Evolutionary conservation across 2,329 filamentous ascomycete species (phyloP).

Genomic region (Microdochium paspali): DNA sequence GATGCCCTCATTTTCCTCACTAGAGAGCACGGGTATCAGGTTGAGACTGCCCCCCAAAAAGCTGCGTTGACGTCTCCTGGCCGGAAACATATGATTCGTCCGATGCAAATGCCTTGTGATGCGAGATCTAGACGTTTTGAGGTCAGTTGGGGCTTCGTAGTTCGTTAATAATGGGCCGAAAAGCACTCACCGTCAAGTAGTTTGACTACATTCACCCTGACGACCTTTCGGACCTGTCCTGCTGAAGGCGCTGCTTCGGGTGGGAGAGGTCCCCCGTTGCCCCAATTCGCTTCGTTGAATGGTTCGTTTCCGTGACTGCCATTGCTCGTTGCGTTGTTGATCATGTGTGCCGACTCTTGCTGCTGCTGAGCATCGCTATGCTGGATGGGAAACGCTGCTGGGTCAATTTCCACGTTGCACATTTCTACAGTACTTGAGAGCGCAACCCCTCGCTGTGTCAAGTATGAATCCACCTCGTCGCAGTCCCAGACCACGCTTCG

Average conservation of each 20-base stretch:
- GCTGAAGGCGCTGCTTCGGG: slow-evolving; percentile 1
- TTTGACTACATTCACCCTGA: slow-evolving; percentile 7
- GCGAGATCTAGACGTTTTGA: slow-evolving; percentile 13
- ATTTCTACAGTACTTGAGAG: slow-evolving; percentile 54
- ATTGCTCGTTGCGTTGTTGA: not conserved
- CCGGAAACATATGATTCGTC: slow-evolving; percentile 17
- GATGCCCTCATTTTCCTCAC: no score
- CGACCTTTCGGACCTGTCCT: slow-evolving; percentile 1
- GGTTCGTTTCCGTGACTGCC: not conserved
- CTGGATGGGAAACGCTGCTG: slow-evolving; percentile 23
- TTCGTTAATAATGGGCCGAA: not conserved
- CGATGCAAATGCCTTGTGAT: slow-evolving; percentile 13
- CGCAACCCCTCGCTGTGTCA: slow-evolving; percentile 52
- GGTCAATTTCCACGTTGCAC: slow-evolving; percentile 47
- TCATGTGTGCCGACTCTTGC: not conserved
- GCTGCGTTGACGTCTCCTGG: slow-evolving; percentile 16
- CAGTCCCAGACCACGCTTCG: slow-evolving; percentile 70
- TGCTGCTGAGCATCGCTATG: not conserved
- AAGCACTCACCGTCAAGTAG: slow-evolving; percentile 7
- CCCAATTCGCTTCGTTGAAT: not conserved
- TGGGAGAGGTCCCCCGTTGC: not conserved
- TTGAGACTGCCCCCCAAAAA: slow-evolving; percentile 16
- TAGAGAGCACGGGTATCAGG: slow-evolving; percentile 4
- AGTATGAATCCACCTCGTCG: slow-evolving; percentile 67
- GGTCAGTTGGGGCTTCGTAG: slow-evolving; percentile 1